Conservation (phyloP, 441 rosid genomes). For the Mallotus japonicus region DNA sequence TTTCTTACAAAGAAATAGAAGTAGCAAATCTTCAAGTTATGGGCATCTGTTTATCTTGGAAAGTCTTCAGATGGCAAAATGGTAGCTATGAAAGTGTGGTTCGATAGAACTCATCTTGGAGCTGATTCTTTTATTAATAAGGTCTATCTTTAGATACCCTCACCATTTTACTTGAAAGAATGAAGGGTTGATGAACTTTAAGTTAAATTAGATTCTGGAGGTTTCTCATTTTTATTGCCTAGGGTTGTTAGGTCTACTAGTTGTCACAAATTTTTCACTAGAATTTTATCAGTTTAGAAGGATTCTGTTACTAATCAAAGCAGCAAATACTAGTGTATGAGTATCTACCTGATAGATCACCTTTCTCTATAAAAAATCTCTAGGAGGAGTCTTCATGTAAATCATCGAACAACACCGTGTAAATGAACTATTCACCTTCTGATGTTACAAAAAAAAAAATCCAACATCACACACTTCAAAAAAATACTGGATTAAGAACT, state of each 20-base stretch:
- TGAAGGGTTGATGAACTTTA: neutral
- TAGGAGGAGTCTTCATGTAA: too few species aligned
- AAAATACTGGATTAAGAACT: too few species aligned
- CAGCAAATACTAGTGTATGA: constrained; percentile 87
- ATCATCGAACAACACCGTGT: too few species aligned
- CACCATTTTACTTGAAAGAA: neutral
- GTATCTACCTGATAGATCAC: constrained; percentile 83
- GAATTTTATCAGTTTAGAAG: constrained; percentile 84
- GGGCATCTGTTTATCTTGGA: constrained; percentile 81
- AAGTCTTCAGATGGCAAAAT: constrained; percentile 70
- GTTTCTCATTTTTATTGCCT: constrained; percentile 1
- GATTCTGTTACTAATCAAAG: constrained; percentile 77
- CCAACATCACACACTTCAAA: too few species aligned
- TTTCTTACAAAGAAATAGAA: constrained; percentile 80
- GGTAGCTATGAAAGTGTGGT: constrained; percentile 88
- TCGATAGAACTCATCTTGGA: constrained; percentile 77
- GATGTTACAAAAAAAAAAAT: too few species aligned
- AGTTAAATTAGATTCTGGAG: neutral
- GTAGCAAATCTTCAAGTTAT: constrained; percentile 74
- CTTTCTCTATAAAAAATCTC: constrained; percentile 23
- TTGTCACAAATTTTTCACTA: constrained; percentile 78
- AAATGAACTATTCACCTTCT: too few species aligned
- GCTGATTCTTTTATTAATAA: constrained; percentile 92
- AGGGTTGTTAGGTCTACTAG: constrained; percentile 54
- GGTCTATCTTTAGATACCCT: constrained; percentile 40